These are phyloP conservation scores for Penicillium soppii DNA, from an alignment of 495 filamentous ascomycete species.

Conservation along the genomic window DNA sequence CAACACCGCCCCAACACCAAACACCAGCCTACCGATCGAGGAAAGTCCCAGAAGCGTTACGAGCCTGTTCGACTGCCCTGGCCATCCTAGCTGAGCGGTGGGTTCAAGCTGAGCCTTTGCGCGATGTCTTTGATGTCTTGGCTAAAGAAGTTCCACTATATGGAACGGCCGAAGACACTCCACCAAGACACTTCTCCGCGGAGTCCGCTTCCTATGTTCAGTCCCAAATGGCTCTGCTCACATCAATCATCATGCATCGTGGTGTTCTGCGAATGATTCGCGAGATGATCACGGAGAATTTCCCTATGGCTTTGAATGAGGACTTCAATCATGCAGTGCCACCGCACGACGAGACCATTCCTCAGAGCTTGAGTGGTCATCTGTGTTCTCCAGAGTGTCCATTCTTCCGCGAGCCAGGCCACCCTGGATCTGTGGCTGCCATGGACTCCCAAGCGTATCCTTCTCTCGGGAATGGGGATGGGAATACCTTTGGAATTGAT, in stretches of 20 bases:
- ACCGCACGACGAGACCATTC: background rate
- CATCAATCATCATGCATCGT: constrained; percentile 13
- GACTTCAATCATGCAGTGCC: background rate
- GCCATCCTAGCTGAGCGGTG: constrained; percentile 21
- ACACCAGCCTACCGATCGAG: constrained; percentile 3
- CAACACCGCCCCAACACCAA: constrained; percentile 11
- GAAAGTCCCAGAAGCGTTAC: constrained; percentile 10
- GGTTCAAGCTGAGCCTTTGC: constrained; percentile 20
- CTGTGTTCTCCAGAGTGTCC: constrained; percentile 8
- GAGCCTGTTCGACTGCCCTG: constrained; percentile 16
- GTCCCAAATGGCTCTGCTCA: constrained; percentile 5
- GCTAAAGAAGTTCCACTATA: constrained; percentile 11
- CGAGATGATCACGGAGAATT: constrained; percentile 20
- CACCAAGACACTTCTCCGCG: background rate
- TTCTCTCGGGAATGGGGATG: background rate
- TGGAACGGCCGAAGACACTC: background rate
- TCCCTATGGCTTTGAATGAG: constrained; percentile 3
- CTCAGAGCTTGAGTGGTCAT: background rate
- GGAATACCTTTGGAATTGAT: background rate
- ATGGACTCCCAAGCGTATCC: background rate
- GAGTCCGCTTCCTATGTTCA: constrained; percentile 5
- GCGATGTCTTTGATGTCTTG: constrained; percentile 21
- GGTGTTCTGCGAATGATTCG: constrained; percentile 20
- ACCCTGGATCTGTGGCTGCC: background rate
- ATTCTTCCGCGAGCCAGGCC: constrained; percentile 4